phyloP scores from a whole-genome alignment of 2,329 filamentous ascomycete genomes.

The Calcarisporium arbuscula region DNA sequence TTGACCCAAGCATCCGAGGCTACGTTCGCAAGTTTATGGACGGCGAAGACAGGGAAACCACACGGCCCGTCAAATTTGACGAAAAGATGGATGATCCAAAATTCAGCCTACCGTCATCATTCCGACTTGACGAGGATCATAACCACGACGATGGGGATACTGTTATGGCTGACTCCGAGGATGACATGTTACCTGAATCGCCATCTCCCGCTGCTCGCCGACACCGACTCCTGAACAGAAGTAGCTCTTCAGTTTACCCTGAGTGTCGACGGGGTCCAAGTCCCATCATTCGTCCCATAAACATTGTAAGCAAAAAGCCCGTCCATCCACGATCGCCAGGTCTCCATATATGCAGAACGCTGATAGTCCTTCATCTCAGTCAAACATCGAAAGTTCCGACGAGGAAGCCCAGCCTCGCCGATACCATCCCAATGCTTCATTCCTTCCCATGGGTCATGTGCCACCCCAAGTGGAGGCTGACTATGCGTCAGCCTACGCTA shows the following conservation, averaged over 20 bases:
- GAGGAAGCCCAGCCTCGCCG: too few relatives aligned
- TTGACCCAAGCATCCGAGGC: constrained; percentile 24
- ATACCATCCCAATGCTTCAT: too few relatives aligned
- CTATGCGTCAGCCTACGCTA: too few relatives aligned
- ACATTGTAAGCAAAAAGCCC: constrained; percentile 2
- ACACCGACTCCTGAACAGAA: not conserved
- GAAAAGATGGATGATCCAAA: constrained; percentile 26
- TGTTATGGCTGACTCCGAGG: constrained; percentile 8
- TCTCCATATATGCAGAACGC: too few relatives aligned
- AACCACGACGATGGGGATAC: constrained; percentile 5
- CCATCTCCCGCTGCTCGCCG: constrained; percentile 9
- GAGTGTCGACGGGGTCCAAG: not conserved
- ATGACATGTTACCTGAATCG: constrained; percentile 3
- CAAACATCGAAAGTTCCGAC: too few relatives aligned
- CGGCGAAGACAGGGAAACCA: constrained; percentile 17
- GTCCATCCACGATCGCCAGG: too few relatives aligned
- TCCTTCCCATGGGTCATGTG: too few relatives aligned
- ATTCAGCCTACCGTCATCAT: constrained; percentile 19
- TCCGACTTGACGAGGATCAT: constrained; percentile 9
- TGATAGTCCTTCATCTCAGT: too few relatives aligned
- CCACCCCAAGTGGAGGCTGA: too few relatives aligned
- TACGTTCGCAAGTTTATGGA: constrained; percentile 21
- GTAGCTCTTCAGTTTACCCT: not conserved
- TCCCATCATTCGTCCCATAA: not conserved
- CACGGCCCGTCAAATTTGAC: constrained; percentile 23